These are phyloP conservation scores for Aspergillus heteromorphus DNA, from an alignment of 495 filamentous ascomycete genomes.

Conservation along the genomic window DNA sequence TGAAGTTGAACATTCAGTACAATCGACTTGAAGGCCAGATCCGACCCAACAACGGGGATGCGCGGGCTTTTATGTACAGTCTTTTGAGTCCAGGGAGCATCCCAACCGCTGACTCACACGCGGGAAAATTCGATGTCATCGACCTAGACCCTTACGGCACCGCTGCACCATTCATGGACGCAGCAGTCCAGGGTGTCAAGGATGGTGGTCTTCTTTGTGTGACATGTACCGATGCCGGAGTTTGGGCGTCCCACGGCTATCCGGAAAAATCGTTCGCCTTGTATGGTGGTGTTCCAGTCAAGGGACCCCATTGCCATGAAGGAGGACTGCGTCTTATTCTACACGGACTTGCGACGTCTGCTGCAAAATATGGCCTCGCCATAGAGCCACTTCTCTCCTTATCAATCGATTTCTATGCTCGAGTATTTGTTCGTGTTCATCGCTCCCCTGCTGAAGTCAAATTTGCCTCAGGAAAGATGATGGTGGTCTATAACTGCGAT, in stretches of 20 bases:
- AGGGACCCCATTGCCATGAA: conserved; percentile 81
- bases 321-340: conserved; percentile 82
- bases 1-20: conserved; percentile 75
- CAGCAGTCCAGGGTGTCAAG: conserved; percentile 74
- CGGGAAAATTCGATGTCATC: conserved; percentile 73
- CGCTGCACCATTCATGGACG: conserved; percentile 85
- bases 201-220: conserved; percentile 90
- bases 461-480: conserved; percentile 79
- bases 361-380: conserved; percentile 78
- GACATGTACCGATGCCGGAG: conserved; percentile 91
- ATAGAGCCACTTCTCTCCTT: conserved; percentile 90
- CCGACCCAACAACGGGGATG: conserved; percentile 67
- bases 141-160: conserved; percentile 96
- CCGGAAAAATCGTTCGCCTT: conserved; percentile 86
- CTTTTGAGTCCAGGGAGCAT: conserved; percentile 29
- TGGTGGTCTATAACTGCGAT: conserved; percentile 91
- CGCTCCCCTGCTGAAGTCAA: conserved; percentile 81
- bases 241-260: conserved; percentile 90
- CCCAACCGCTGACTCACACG: conserved; percentile 2
- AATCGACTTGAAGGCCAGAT: conserved; percentile 71
- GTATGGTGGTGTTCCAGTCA: conserved; percentile 84
- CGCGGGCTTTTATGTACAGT: conserved; percentile 83
- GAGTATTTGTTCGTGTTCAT: conserved; percentile 79
- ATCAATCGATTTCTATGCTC: conserved; percentile 92
- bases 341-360: conserved; percentile 69